A percentile compares a stretch with the other conserved stretches of the same genome.
These are phyloP conservation scores for Eleusine coracana DNA, from an alignment of 176 grass and related monocot genomes.

Conservation along the genomic window DNA sequence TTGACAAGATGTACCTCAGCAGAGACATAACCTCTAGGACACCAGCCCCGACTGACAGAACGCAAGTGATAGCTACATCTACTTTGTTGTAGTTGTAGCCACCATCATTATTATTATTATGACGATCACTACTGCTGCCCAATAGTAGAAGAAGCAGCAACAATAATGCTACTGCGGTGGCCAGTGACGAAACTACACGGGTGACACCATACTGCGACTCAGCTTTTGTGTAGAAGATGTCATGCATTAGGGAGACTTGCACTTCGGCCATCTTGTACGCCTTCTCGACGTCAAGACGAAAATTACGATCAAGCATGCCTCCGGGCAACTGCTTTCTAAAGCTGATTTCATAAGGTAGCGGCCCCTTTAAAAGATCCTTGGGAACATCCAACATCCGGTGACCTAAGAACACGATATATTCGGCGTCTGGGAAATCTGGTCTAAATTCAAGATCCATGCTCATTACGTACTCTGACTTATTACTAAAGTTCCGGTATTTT, in stretches of 20 bases:
- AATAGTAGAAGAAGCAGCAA: slow-evolving; percentile 3
- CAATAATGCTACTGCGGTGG: background rate
- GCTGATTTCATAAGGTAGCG: background rate
- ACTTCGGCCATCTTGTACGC: slow-evolving; percentile 5
- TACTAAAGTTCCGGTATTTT: background rate
- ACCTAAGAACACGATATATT: background rate
- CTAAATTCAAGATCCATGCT: background rate
- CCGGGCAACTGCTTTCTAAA: too few species aligned
- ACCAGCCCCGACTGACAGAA: slow-evolving; percentile 23
- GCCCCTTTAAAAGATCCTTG: background rate
- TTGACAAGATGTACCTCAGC: slow-evolving; percentile 9
- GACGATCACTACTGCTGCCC: too few species aligned
- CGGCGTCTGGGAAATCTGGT: background rate
- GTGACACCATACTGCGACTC: background rate
- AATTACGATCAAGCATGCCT: too few species aligned
- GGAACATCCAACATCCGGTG: background rate
- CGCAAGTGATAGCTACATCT: slow-evolving; percentile 34
- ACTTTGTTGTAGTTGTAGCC: background rate
- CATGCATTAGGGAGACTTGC: slow-evolving; percentile 19
- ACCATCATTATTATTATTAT: too few species aligned
- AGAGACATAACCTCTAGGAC: slow-evolving; percentile 18
- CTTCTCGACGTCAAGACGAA: too few species aligned
- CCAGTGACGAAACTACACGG: background rate
- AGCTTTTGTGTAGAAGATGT: slow-evolving; percentile 11
- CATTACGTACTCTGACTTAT: too few species aligned